Evolutionary conservation across 1,139 yeast species (phyloP).

Genomic region (Geotrichum aggregatum): DNA sequence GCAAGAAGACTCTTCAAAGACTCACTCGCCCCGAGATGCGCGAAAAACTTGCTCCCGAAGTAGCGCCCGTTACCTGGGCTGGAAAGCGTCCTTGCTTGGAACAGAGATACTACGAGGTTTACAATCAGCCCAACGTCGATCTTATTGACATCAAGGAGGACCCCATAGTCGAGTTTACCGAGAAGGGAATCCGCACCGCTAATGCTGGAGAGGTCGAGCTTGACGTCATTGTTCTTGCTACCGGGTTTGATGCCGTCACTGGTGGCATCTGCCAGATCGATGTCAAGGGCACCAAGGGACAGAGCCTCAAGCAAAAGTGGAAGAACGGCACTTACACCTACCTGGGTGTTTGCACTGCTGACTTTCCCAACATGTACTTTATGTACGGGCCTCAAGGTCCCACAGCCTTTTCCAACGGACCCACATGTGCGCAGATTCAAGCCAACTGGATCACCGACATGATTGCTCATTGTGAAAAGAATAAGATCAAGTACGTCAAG

Average conservation of each 20-base stretch:
- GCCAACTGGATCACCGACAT: constrained; percentile 21
- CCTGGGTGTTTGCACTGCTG: constrained; percentile 31
- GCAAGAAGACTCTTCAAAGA: constrained; percentile 28
- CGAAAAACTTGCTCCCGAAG: constrained; percentile 32
- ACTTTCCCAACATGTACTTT: constrained; percentile 35
- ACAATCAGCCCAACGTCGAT: constrained; percentile 34
- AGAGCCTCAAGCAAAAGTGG: constrained; percentile 31
- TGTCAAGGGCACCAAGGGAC: constrained; percentile 28
- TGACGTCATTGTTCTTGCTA: constrained; percentile 34
- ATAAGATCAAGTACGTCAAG: constrained; percentile 13
- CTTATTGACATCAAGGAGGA: constrained; percentile 31
- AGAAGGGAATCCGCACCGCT: constrained; percentile 28
- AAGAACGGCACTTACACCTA: constrained; percentile 29
- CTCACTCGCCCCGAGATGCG: constrained; percentile 30
- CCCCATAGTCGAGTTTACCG: constrained; percentile 31
- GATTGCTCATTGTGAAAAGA: constrained; percentile 14
- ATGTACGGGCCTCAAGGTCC: constrained; percentile 38
- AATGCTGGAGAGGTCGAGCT: constrained; percentile 29
- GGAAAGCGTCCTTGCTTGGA: constrained; percentile 36
- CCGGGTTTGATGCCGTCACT: constrained; percentile 38
- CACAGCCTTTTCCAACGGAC: constrained; percentile 36
- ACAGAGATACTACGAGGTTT: constrained; percentile 32
- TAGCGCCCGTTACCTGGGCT: constrained; percentile 33
- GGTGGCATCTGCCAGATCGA: constrained; percentile 34
- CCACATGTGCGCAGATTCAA: constrained; percentile 23